These are phyloP conservation scores for Senna tora DNA, from an alignment of 306 rosid genomes.

Conservation along the genomic window DNA sequence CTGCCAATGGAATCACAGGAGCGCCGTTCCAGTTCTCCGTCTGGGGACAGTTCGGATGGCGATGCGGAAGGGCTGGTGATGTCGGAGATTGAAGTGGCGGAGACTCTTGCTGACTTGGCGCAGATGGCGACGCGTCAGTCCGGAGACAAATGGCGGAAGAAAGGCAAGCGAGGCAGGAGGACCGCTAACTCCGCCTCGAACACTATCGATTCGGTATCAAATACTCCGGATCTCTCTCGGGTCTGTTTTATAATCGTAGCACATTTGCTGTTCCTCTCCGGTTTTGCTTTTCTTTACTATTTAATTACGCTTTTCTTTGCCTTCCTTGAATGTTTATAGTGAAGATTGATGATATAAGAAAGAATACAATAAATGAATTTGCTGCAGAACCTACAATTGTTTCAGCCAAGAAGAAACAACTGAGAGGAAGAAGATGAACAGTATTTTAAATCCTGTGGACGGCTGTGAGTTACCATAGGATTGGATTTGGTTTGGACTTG, in stretches of 20 bases:
- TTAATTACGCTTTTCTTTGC: background rate
- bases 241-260: conserved; percentile 39
- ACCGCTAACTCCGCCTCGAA: conserved; percentile 35
- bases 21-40: conserved; percentile 34
- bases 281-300: background rate
- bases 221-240: conserved; percentile 50
- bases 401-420: too few relatives aligned
- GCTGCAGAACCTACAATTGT: too few relatives aligned
- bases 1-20: conserved; percentile 41
- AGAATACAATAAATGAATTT: too few relatives aligned
- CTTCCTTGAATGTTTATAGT: too few relatives aligned
- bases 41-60: conserved; percentile 21
- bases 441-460: too few relatives aligned
- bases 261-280: background rate
- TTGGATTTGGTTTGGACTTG: too few relatives aligned
- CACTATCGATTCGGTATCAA: conserved; percentile 36
- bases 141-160: conserved; percentile 43
- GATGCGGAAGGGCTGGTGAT: conserved; percentile 58
- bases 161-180: conserved; percentile 46
- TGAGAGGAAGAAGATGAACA: too few relatives aligned
- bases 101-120: conserved; percentile 83
- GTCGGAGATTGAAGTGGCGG: conserved; percentile 93
- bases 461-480: too few relatives aligned
- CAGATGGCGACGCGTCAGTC: conserved; percentile 58
- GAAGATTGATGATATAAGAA: too few relatives aligned